Base-by-base conservation (phyloP, 73 alveolate species). In the Breviolum minutum region DNA sequence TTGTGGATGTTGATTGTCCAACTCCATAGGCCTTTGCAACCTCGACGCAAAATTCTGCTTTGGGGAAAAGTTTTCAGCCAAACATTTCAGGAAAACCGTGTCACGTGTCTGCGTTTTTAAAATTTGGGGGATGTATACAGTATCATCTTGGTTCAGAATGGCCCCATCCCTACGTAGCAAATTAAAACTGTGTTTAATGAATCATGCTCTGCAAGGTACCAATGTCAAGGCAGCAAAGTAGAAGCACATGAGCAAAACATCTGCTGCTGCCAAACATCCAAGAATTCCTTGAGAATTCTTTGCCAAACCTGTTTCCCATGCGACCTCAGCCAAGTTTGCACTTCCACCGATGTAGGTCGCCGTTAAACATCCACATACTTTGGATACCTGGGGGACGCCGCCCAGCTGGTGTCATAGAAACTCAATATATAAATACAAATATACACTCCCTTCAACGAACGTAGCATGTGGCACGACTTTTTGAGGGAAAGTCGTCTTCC, bases 281-380 rank as follows among this genome's bases (percentile, higher is more conserved):
- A 86, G 29, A 7, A 86, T n/a, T 14, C 94, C 80, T 16, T 19
- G 81, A 7, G 71, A 66, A 5, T 62, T 79, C 64, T 86, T 22
- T 27, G 94, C 94, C 64, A 86, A 26, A 29, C 64, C 94, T 20
- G 81, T 9, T 54, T 27, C 63, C 66, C 77, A 86, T 0, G 94
- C 94, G 48, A 86, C 94, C n/a, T 86, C 94, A 24, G 94, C 94
- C 77, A 86, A 27, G 71, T 86, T 86, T 13, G 95, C 95, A 48
- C 95, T 64, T 60, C 95, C 84, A 29, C 95, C 95, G 54, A 87
- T 87, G 95, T 87, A 87, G 40, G 95, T 87, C 0, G 95, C 95
- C 2, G 84, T 73, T 12, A 87, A 69, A 69, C 84, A 63, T n/a
- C 95, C 95, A 20, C 82, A 64, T 17, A 68, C 84, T 64, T 87